Conservation (phyloP, 257 asterid species). For the Linaria vulgaris region DNA sequence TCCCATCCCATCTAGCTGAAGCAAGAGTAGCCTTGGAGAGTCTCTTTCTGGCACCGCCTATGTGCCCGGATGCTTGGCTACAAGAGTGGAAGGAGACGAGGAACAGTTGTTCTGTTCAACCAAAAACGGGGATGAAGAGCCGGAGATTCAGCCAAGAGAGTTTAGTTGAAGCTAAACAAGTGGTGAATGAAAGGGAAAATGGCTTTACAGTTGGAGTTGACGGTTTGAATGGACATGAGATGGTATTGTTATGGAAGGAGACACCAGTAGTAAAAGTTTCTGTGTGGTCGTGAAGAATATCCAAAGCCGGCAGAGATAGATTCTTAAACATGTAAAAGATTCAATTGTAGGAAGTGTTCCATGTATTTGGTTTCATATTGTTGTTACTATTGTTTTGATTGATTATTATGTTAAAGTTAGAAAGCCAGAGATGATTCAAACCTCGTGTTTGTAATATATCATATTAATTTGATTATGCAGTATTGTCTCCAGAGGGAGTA, state of each 20-base stretch:
- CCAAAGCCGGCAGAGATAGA: conserved; percentile 9
- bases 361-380: too few relatives aligned
- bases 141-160: conserved; percentile 45
- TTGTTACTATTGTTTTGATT: not conserved
- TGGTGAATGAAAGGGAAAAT: conserved; percentile 46
- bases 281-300: conserved; percentile 49
- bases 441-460: too few relatives aligned
- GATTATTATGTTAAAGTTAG: not conserved
- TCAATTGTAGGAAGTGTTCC: too few relatives aligned
- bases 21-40: conserved; percentile 69
- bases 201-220: conserved; percentile 37
- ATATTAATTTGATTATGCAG: too few relatives aligned
- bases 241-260: conserved; percentile 65
- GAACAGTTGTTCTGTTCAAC: not conserved
- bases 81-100: conserved; percentile 41
- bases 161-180: conserved; percentile 52
- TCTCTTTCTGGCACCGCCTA: conserved; percentile 51
- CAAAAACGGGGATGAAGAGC: conserved; percentile 26
- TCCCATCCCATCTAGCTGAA: conserved; percentile 58
- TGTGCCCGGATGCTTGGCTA: conserved; percentile 50
- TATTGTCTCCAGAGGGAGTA: not conserved
- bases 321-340: too few relatives aligned
- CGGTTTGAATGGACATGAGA: conserved; percentile 39
- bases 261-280: conserved; percentile 63
- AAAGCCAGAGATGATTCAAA: not conserved